Percentiles rank a stretch among this genome's conserved stretches.
Evolutionary conservation across 2,329 filamentous ascomycete genomes (phyloP).

Genomic region (Neonectria neomacrospora): DNA sequence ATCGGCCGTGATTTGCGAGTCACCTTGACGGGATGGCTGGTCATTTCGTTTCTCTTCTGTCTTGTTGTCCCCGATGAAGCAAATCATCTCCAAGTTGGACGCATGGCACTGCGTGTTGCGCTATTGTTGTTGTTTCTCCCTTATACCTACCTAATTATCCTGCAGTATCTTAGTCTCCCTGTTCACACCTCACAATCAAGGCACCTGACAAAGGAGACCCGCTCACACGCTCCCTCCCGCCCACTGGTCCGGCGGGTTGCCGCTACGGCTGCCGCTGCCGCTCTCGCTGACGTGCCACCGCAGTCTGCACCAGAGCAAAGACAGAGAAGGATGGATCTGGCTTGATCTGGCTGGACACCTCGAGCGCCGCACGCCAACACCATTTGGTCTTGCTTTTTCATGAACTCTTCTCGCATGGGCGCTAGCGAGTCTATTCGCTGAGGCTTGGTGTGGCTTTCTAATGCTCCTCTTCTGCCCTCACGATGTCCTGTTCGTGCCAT

Average conservation of each 20-base stretch:
- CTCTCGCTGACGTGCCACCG: constrained; percentile 33
- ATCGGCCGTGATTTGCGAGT: constrained; percentile 18
- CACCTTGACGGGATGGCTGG: background rate
- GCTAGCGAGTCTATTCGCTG: constrained; percentile 19
- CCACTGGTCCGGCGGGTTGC: constrained; percentile 22
- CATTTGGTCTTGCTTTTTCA: constrained; percentile 22
- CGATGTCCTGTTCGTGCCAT: constrained; percentile 5
- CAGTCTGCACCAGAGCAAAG: constrained; percentile 15
- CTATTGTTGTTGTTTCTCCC: background rate
- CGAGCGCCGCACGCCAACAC: constrained; percentile 10
- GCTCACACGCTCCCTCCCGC: constrained; percentile 27
- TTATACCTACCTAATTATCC: too few relatives aligned
- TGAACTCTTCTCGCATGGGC: constrained; percentile 1
- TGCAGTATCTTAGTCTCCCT: background rate
- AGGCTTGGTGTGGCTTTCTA: constrained; percentile 15
- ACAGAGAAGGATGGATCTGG: constrained; percentile 17
- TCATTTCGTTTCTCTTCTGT: background rate
- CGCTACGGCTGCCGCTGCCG: constrained; percentile 29
- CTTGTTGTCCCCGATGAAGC: background rate
- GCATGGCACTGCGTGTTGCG: background rate
- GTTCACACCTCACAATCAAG: constrained; percentile 1
- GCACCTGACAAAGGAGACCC: constrained; percentile 19
- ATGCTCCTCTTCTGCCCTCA: background rate
- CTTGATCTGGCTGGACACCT: constrained; percentile 30
- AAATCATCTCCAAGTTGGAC: background rate